These are phyloP conservation scores for Diaporthe australafricana DNA, from an alignment of 2,329 filamentous ascomycete species.

Conservation along the genomic window DNA sequence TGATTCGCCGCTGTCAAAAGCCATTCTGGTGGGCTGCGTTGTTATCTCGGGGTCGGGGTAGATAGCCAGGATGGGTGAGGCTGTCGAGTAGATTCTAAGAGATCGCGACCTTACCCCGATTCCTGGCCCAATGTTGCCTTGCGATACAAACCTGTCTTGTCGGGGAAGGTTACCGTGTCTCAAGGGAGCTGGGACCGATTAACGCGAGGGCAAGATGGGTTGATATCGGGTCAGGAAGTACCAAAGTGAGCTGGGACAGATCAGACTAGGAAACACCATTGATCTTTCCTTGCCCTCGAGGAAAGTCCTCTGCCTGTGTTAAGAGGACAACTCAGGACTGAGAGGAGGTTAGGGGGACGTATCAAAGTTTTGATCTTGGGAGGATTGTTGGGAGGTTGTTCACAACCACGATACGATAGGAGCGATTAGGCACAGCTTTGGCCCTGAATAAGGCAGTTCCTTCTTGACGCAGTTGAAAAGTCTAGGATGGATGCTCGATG, in stretches of 20 bases:
- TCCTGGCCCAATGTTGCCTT: not conserved
- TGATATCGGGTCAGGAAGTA: not conserved
- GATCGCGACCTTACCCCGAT: too few relatives aligned
- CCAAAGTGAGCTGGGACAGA: not conserved
- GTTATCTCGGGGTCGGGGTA: not conserved
- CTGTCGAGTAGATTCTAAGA: too few relatives aligned
- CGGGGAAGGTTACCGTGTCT: not conserved
- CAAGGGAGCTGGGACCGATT: not conserved
- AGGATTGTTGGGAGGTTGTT: not conserved
- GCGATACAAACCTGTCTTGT: not conserved
- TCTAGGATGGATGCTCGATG: too few relatives aligned
- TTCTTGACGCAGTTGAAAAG: not conserved
- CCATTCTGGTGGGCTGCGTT: not conserved
- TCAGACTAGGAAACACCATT: too few relatives aligned
- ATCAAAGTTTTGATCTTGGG: not conserved
- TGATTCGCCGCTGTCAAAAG: not conserved
- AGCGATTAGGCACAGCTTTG: not conserved
- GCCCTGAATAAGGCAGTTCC: not conserved
- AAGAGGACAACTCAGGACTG: not conserved
- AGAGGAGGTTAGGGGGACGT: not conserved
- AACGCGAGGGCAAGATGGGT: not conserved
- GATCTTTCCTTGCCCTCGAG: not conserved
- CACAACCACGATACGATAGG: not conserved
- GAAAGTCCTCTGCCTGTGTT: not conserved
- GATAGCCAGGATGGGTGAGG: not conserved